Evolutionary conservation across 1,139 yeast genomes (phyloP).

Genomic region (Kodamaea plutei): DNA sequence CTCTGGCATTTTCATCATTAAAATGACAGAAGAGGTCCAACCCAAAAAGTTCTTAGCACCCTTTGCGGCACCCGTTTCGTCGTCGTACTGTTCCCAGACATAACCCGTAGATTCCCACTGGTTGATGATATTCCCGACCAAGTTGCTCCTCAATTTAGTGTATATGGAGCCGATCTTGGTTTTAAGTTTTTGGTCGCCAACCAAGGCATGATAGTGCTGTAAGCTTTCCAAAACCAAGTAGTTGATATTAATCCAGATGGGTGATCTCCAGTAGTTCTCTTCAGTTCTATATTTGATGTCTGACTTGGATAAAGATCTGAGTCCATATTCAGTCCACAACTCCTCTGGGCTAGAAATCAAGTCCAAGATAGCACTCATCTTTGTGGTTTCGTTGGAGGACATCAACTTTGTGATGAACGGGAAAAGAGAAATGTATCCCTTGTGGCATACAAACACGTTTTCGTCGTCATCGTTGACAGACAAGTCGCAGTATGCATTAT

Average conservation of each 20-base stretch:
- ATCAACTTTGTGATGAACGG: conserved; percentile 79
- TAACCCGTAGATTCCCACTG: conserved; percentile 76
- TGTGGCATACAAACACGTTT: conserved; percentile 67
- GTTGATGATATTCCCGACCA: conserved; percentile 62
- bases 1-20: conserved; percentile 80
- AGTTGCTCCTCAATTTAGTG: conserved; percentile 53
- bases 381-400: conserved; percentile 45
- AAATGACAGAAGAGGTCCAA: conserved; percentile 82
- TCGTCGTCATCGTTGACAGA: conserved; percentile 72
- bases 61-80: conserved; percentile 65
- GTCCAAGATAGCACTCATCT: conserved; percentile 49
- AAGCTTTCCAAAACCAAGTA: conserved; percentile 74
- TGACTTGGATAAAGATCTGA: conserved; percentile 72
- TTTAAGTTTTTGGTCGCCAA: conserved; percentile 21
- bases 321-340: conserved; percentile 76
- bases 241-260: conserved; percentile 90
- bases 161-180: conserved; percentile 43
- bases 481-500: conserved; percentile 76
- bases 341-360: conserved; percentile 65
- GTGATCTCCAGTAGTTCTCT: conserved; percentile 96
- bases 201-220: conserved; percentile 40
- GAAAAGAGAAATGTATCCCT: conserved; percentile 82
- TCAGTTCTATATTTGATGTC: conserved; percentile 67
- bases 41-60: conserved; percentile 92
- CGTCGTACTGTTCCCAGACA: conserved; percentile 91